Base-by-base conservation (phyloP, 148 eudicot species). In the Tetragonia tetragonoides region DNA sequence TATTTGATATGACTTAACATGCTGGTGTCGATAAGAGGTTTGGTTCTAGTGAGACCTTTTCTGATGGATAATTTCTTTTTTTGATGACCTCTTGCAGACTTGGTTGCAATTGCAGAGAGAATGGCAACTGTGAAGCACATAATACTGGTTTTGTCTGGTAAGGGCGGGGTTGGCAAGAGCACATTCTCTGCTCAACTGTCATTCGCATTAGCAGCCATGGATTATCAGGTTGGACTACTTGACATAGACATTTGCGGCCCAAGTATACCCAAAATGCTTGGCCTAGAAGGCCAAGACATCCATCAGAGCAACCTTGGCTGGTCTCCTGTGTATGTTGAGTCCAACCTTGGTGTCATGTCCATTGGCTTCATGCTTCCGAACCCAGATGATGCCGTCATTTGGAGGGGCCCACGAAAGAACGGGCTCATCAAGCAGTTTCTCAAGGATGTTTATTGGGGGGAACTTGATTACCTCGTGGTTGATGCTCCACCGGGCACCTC, bases 401-500 rank as follows among this genome's bases (percentile, higher is more conserved):
- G 98, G 98, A 77, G 98, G n/a, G 98, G 98, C 37, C 95, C 95
- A 18, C 97, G 97, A 60, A 94, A 94, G 85, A 89, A 88, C 5
- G 92, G 93, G 12, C 84, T 94, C 73, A 92, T 94, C 80, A 94
- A 94, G 84, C 95, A 92, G 74, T 94, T 94, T 59, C 81, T 92
- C 6, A 94, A 88, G 82, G 97, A 94, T 34, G 97, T 92, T 12
- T 83, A 94, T 59, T 92, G 97, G 97, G 95, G 95, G 0, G 98
- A 94, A 77, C 97, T 94, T 14, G 95, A 94, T 86, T 92, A 80
- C 80, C 88, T 94, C 7, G 86, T 92, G 40, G 98, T 94, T 8
- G 98, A 94, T 80, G 98, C 97, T n/a, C 97, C 98, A 69, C 98
- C 97, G 0, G 98, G 98, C 39, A 92, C 98, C 41, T 94, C 97